phyloP scores from a whole-genome alignment of 495 filamentous ascomycete species.

The Copromyces sp. region DNA sequence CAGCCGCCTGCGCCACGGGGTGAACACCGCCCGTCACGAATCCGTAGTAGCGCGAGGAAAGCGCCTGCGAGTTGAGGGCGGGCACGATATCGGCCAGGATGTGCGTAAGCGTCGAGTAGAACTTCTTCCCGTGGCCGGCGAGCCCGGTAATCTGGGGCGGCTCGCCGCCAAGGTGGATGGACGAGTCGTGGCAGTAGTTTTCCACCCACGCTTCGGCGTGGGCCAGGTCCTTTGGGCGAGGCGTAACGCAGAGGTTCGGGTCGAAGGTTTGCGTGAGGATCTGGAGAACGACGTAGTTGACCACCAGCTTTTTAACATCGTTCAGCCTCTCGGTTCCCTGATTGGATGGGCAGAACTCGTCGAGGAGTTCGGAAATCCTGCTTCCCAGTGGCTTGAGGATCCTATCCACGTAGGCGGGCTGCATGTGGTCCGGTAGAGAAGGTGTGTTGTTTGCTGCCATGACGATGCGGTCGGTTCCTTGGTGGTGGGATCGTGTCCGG shows the following conservation, averaged over 20 bases:
- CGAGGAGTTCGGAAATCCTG: not conserved
- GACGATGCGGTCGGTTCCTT: not conserved
- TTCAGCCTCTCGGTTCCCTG: not conserved
- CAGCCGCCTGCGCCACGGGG: slow-evolving; percentile 74
- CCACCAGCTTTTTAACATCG: not conserved
- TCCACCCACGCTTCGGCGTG: not conserved
- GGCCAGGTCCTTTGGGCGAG: not conserved
- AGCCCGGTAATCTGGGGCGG: not conserved
- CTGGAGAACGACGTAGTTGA: not conserved
- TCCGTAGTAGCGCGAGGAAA: slow-evolving; percentile 63
- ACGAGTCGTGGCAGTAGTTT: not conserved
- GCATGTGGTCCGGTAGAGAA: not conserved
- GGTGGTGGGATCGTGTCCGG: not conserved
- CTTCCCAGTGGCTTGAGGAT: not conserved
- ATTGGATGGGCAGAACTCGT: not conserved
- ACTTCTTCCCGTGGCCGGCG: not conserved
- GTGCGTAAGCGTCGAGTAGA: slow-evolving; percentile 22
- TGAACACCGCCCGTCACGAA: slow-evolving; percentile 79
- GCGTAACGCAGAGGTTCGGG: not conserved
- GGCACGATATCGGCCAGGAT: slow-evolving; percentile 54
- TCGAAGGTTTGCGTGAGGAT: not conserved
- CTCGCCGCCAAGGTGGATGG: not conserved
- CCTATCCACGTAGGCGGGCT: not conserved
- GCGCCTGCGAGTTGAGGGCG: slow-evolving; percentile 52
- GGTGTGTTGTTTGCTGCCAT: not conserved